Evolutionary conservation across 2,329 filamentous ascomycete species (phyloP), one percentile per base, ranked within the genome.

Genomic region (Hypoxylon sp.): DNA sequence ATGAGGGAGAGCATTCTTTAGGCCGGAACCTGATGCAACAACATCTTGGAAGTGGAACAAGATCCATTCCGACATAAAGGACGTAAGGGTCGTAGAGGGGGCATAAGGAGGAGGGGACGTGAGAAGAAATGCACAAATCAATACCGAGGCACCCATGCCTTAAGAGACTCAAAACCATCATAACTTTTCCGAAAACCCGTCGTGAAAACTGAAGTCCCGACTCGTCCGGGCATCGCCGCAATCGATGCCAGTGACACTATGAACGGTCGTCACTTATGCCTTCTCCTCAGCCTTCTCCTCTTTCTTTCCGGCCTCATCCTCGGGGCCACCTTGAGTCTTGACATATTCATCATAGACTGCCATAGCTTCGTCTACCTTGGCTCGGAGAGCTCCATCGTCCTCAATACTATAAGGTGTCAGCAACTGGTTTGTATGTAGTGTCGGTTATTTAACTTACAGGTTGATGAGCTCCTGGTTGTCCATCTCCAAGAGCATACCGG

Each of bases 401-500:
- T 94, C 92, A 71, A 97, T 93, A 69, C 94, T 97, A 71, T 79
- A 67, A 80, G 72, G 17, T 7, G 19, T 76, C 60, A 69, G 61
- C 50, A 54, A 7, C 51, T 58, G 46, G 5, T 24, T 20, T 26
- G 15, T 17, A 34, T 4, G 1, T 8, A 50, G n/a, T 10, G 30
- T 4, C 8, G 34, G 10, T 11, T 52, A 6, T 2, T 6, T 24
- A 69, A 92, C 94, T 92, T 90, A 97, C 92, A 99, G 87, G 82
- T 92, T 92, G 77, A 99, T 87, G 73, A 99, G 85, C 84, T 99
- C 95, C 60, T 85, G 79, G 82, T 98, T 98, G 75, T 98, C 95
- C 95, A 99, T 99, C 87, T 99, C 95, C 74, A 99, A 83, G 74
- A 99, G 91, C 95, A 99, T 99, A 82, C 95, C 95, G 66, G 95